Conservation (phyloP, 257 asterid species). For the Coffea eugenioides region DNA sequence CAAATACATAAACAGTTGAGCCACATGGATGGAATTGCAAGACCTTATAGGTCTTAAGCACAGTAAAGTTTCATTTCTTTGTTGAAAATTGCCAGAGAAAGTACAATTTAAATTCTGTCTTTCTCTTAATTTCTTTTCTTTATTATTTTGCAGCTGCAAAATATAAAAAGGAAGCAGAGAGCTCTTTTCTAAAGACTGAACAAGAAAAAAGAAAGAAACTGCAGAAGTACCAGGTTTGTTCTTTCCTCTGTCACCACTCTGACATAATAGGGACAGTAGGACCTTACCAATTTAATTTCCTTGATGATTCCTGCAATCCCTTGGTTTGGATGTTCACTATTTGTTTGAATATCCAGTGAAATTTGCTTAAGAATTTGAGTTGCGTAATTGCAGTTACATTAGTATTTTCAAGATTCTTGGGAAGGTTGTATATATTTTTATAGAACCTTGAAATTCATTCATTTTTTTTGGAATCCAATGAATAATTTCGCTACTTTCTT, state of each 20-base stretch:
- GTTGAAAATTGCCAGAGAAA: not conserved
- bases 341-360: too few relatives aligned
- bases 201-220: slow-evolving; percentile 44
- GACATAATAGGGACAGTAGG: not conserved
- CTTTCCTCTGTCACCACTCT: slow-evolving; percentile 10
- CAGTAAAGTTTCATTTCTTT: not conserved
- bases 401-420: too few relatives aligned
- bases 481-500: too few relatives aligned
- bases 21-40: not conserved
- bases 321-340: not conserved
- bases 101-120: not conserved
- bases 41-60: not conserved
- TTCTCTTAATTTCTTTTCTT: not conserved
- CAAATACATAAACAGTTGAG: not conserved
- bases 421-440: too few relatives aligned
- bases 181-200: slow-evolving; percentile 56
- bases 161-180: slow-evolving; percentile 49
- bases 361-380: not conserved
- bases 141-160: slow-evolving; percentile 40
- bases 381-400: too few relatives aligned
- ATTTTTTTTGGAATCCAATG: too few relatives aligned
- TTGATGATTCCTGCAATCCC: not conserved
- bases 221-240: slow-evolving; percentile 66
- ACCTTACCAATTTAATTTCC: not conserved
- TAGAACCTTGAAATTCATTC: too few relatives aligned